Conservation (phyloP, 257 asterid species). For the Nyctanthes arbortristis region DNA sequence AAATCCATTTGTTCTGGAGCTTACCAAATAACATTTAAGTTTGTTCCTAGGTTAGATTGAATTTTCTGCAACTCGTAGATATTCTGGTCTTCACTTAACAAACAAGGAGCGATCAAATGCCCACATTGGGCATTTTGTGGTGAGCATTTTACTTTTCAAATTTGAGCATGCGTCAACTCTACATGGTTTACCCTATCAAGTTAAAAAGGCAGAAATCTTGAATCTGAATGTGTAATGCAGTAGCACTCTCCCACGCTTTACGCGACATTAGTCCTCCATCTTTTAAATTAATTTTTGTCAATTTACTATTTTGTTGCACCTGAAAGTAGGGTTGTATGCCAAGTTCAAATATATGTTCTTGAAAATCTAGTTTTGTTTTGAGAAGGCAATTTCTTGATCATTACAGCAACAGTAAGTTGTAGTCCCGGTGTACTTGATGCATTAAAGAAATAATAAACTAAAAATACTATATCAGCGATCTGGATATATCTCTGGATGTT, state of each 20-base stretch:
- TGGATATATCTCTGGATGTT: slow-evolving; percentile 5
- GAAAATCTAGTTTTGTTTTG: background rate
- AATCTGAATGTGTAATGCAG: background rate
- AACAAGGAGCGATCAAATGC: no score
- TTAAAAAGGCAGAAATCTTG: background rate
- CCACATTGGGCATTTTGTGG: no score
- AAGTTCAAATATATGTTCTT: no score
- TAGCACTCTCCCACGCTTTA: background rate
- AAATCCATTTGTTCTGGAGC: background rate
- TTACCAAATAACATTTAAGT: background rate
- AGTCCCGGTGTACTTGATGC: background rate
- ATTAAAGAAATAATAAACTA: background rate
- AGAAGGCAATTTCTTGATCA: background rate
- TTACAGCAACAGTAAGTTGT: background rate
- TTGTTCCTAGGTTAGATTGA: background rate
- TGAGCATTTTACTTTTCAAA: no score
- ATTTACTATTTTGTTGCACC: no score
- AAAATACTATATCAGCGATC: no score
- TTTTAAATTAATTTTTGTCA: background rate
- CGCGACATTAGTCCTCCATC: background rate
- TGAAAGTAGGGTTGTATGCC: no score
- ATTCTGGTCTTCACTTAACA: no score
- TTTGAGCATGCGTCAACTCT: no score
- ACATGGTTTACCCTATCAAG: background rate
- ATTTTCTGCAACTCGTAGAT: background rate